Conservation (phyloP, 108 stramenopile genomes). For the Nitzschia palea region DNA sequence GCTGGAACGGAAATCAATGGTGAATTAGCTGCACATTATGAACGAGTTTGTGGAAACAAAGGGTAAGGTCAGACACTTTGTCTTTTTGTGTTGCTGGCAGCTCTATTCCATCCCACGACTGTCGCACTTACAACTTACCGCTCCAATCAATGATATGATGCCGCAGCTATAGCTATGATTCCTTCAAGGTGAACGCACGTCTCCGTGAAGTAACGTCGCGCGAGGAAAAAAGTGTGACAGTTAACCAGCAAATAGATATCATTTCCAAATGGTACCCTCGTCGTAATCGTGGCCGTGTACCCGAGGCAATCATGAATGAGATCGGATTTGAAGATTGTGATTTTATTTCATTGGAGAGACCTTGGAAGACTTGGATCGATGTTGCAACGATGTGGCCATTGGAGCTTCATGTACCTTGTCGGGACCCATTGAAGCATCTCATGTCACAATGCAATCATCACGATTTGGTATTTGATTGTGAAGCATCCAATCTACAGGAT, state of each 20-base stretch:
- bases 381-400: slow-evolving; percentile 5
- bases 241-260: not conserved
- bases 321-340: slow-evolving; percentile 51
- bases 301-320: slow-evolving; percentile 10
- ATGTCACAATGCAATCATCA: slow-evolving; percentile 37
- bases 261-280: not conserved
- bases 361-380: not conserved
- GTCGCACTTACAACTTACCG: too few relatives aligned
- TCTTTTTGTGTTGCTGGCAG: too few relatives aligned
- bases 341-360: slow-evolving; percentile 29
- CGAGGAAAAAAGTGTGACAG: not conserved
- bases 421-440: slow-evolving; percentile 39
- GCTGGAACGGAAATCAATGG: slow-evolving; percentile 41
- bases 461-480: slow-evolving; percentile 14
- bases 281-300: slow-evolving; percentile 27
- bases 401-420: slow-evolving; percentile 53
- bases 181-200: not conserved
- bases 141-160: not conserved
- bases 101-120: too few relatives aligned
- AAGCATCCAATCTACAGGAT: not conserved
- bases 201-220: not conserved
- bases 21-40: slow-evolving; percentile 31
- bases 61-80: too few relatives aligned
- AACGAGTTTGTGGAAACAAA: slow-evolving; percentile 48
- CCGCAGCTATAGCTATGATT: not conserved